A percentile compares a stretch with the other conserved stretches of the same genome.
Evolutionary conservation across 257 asterid species (phyloP).

Genomic region (Thymus mandschuricus): DNA sequence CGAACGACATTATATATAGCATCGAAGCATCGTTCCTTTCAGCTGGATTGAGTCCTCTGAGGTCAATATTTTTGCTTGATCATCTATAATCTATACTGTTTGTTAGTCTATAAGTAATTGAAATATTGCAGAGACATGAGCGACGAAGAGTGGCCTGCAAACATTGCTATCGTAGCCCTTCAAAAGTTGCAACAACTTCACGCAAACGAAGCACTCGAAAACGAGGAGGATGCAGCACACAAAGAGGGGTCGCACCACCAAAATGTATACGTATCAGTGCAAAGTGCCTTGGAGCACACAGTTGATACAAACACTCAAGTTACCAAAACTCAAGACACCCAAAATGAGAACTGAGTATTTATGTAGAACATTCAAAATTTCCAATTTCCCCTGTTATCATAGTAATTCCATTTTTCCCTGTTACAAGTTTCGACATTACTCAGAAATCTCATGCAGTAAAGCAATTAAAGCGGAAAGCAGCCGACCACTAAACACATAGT

Average conservation of each 20-base stretch:
- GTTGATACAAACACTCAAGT: constrained; percentile 2
- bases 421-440: neutral
- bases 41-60: constrained; percentile 46
- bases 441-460: neutral
- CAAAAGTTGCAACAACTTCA: constrained; percentile 56
- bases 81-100: neutral
- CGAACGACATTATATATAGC: constrained; percentile 36
- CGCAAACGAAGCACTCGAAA: constrained; percentile 33
- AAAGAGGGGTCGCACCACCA: neutral
- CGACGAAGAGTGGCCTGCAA: constrained; percentile 51
- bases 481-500: neutral
- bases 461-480: neutral
- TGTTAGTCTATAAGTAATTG: neutral
- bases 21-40: constrained; percentile 39
- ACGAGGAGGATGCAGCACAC: constrained; percentile 33
- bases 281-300: neutral
- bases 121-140: constrained; percentile 41
- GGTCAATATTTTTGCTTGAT: constrained; percentile 39
- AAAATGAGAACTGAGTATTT: neutral
- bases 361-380: neutral
- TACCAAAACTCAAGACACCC: neutral
- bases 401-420: neutral
- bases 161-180: constrained; percentile 51
- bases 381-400: no score
- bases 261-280: no score